Evolutionary conservation across 805 yeast genomes (phyloP).

Genomic region (Citeromyces matritensis): DNA sequence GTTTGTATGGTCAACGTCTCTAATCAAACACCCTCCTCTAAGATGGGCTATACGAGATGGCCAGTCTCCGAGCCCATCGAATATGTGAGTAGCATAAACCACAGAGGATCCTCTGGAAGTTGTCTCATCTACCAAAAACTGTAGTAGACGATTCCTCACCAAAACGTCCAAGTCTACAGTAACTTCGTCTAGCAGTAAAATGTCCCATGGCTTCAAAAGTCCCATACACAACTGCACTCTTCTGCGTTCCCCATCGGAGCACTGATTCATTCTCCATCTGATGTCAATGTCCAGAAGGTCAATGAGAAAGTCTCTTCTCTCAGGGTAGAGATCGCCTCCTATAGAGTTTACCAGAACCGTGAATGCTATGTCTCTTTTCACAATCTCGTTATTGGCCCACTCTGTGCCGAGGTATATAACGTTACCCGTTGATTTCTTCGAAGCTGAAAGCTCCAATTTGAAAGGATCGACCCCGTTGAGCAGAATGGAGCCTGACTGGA

Average conservation of each 20-base stretch:
- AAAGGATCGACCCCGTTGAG: constrained; percentile 89
- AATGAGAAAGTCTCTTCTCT: constrained; percentile 64
- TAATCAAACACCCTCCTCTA: constrained; percentile 41
- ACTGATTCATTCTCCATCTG: constrained; percentile 81
- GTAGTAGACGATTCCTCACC: constrained; percentile 62
- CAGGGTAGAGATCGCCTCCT: constrained; percentile 61
- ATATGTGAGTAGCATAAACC: constrained; percentile 90
- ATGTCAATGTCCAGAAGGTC: constrained; percentile 75
- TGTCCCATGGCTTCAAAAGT: constrained; percentile 76
- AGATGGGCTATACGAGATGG: constrained; percentile 76
- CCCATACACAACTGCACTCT: constrained; percentile 94
- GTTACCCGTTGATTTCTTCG: constrained; percentile 7
- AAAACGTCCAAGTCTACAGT: constrained; percentile 93
- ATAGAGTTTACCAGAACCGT: constrained; percentile 61
- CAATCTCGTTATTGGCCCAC: constrained; percentile 89
- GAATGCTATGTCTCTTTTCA: constrained; percentile 85
- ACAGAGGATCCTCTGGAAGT: constrained; percentile 54
- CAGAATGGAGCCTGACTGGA: constrained; percentile 51
- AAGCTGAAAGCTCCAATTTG: constrained; percentile 7
- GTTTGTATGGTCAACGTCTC: constrained; percentile 17
- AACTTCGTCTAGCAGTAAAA: constrained; percentile 84
- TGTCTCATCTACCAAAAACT: constrained; percentile 66
- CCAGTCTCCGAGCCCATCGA: constrained; percentile 89
- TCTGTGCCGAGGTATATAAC: constrained; percentile 86
- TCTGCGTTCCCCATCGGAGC: constrained; percentile 91